Evolutionary conservation across 345 rosid species (phyloP).

Genomic region (Noccaea caerulescens): DNA sequence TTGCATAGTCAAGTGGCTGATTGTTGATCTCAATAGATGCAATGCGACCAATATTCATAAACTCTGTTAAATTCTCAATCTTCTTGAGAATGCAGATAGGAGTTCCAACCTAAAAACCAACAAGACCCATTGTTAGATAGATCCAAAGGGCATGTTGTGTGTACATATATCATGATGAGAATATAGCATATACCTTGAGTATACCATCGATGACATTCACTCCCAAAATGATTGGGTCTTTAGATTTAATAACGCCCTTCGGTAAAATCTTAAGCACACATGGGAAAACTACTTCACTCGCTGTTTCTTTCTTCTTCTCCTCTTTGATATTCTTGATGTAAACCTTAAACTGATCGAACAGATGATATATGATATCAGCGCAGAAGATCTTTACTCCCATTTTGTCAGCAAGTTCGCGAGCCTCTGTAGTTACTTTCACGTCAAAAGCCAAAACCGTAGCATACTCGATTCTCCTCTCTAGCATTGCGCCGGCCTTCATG

Average conservation of each 20-base stretch:
- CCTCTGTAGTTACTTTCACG: slow-evolving; percentile 86
- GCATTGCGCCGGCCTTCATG: slow-evolving; percentile 91
- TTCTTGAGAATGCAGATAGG: slow-evolving; percentile 57
- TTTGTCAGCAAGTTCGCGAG: slow-evolving; percentile 81
- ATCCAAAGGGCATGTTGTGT: neutral
- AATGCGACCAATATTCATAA: slow-evolving; percentile 80
- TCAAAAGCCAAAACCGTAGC: slow-evolving; percentile 94
- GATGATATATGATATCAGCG: slow-evolving; percentile 90
- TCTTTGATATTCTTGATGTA: slow-evolving; percentile 77
- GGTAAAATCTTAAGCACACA: slow-evolving; percentile 80
- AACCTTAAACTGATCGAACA: slow-evolving; percentile 82
- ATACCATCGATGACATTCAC: slow-evolving; percentile 79
- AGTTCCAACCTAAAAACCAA: slow-evolving; percentile 67
- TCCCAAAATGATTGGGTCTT: slow-evolving; percentile 85
- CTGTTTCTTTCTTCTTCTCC: slow-evolving; percentile 87
- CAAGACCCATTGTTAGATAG: slow-evolving; percentile 9
- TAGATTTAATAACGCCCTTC: slow-evolving; percentile 72
- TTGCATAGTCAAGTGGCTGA: slow-evolving; percentile 70
- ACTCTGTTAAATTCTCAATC: slow-evolving; percentile 49
- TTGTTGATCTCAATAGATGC: slow-evolving; percentile 76
- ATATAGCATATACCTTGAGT: slow-evolving; percentile 54
- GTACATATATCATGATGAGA: neutral
- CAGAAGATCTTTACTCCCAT: slow-evolving; percentile 84
- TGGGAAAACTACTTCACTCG: slow-evolving; percentile 88
- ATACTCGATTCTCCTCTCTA: slow-evolving; percentile 84